These are phyloP conservation scores for Vitis rotundifolia DNA, from an alignment of 164 flowering plant genomes.

Conservation along the genomic window DNA sequence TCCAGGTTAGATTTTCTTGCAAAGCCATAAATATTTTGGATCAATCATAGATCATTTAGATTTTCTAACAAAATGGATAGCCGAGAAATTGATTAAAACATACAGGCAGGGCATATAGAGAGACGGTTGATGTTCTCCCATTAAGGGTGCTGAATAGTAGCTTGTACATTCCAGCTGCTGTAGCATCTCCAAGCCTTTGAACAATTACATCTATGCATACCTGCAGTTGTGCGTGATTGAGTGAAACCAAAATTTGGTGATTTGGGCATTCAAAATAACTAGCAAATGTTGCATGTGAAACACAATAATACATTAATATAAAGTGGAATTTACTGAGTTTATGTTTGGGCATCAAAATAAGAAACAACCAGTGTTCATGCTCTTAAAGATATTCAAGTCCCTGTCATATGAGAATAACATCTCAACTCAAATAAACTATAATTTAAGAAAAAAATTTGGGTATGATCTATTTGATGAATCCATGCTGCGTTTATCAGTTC, in stretches of 20 bases:
- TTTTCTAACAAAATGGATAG: not conserved
- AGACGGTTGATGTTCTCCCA: constrained; percentile 51
- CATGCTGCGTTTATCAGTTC: not conserved
- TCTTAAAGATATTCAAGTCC: no score
- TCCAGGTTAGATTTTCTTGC: not conserved
- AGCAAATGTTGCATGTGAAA: no score
- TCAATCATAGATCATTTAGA: no score
- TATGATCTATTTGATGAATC: no score
- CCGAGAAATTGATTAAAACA: constrained; percentile 14
- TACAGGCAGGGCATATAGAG: constrained; percentile 90
- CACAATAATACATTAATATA: no score
- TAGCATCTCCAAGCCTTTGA: constrained; percentile 97
- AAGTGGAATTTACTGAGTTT: no score
- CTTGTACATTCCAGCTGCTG: constrained; percentile 93
- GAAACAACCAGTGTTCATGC: no score
- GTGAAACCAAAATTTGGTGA: not conserved
- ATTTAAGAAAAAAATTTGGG: no score
- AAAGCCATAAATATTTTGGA: not conserved
- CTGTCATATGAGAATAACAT: no score
- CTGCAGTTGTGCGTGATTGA: constrained; percentile 35
- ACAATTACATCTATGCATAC: constrained; percentile 93
- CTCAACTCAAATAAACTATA: no score
- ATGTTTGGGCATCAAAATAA: no score
- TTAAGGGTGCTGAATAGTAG: constrained; percentile 59
- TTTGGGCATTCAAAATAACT: not conserved